Conservation (phyloP, 345 rosid species). For the Sisymbrium altissimum region DNA sequence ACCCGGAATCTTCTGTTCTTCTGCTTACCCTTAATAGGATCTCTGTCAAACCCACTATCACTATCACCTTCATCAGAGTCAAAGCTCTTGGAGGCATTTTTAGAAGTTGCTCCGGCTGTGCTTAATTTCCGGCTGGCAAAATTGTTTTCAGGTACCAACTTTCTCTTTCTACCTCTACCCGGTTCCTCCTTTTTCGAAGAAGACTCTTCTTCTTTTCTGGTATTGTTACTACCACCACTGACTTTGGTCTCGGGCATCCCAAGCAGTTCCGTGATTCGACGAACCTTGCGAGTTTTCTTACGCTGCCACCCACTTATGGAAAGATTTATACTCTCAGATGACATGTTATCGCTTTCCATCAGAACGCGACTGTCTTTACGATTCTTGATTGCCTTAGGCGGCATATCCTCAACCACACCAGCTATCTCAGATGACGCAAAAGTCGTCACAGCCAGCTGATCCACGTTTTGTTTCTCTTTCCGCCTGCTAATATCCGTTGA, state of each 20-base stretch:
- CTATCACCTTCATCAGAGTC: conserved; percentile 38
- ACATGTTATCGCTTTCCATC: conserved; percentile 33
- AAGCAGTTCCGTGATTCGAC: conserved; percentile 43
- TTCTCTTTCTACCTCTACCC: conserved; percentile 54
- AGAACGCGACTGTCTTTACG: conserved; percentile 34
- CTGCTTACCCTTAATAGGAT: conserved; percentile 44
- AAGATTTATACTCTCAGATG: conserved; percentile 53
- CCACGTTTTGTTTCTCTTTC: conserved; percentile 27
- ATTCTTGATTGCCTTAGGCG: conserved; percentile 32
- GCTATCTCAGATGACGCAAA: conserved; percentile 28
- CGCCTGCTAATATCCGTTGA: conserved; percentile 5
- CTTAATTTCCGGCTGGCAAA: conserved; percentile 16
- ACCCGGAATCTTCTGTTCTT: conserved; percentile 42
- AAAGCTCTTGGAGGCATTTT: conserved; percentile 30
- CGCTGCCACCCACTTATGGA: conserved; percentile 55
- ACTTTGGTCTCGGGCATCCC: conserved; percentile 38
- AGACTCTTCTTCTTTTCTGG: conserved; percentile 38
- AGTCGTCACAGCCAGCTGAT: conserved; percentile 32
- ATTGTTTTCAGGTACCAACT: conserved; percentile 40
- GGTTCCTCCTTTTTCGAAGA: conserved; percentile 33
- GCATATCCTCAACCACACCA: conserved; percentile 34
- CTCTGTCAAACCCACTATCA: conserved; percentile 39
- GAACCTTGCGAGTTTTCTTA: conserved; percentile 62
- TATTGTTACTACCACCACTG: conserved; percentile 6
- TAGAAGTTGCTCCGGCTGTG: not conserved